Evolutionary conservation across 371 early-diverging fungal genomes (phyloP), one percentile per base, ranked within the genome.

Genomic region (Mortierella sp.): DNA sequence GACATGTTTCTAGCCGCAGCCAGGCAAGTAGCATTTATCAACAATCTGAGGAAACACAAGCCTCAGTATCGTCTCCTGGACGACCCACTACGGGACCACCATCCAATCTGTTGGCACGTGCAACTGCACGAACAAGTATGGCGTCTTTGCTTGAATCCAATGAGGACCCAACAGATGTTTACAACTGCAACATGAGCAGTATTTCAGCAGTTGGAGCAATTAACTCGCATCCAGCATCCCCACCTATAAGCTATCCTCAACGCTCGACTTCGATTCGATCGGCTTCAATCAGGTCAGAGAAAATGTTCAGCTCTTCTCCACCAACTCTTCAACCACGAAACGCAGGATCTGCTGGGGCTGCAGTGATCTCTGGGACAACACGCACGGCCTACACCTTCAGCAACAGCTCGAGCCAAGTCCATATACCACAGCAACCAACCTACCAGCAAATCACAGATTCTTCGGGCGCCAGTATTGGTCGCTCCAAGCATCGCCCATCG

Each of bases 361-460:
- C 68, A 19, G 19, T 68, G n/a, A 81, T 68, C 32, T 75, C 69
- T 10, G 54, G 42, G 32, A 76, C 68, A 51, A 70, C 77, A 19
- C 71, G 71, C 29, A 79, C 62, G n/a, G 83, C 75, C 7, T 68
- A 75, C 17, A 72, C 56, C 10, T 66, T 69, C 70, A 51, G 55
- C 35, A 66, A 64, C 58, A 78, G 65, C 59, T 55, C 78, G 31
- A 79, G 68, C 59, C 75, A 80, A 62, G 58, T 77, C 47, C 83
- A 68, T 37, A 40, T 77, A 2, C 77, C 78, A 26, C 64, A 70
- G 32, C 76, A 68, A 55, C 40, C 65, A 37, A 65, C 67, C 13
- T 55, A 63, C 64, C 74, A 82, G 55, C 68, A 73, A 40, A 70
- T 72, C 31, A 69, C 64, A 10, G 68, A 76, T 67, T 49, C 70